Evolutionary conservation across 495 filamentous ascomycete species (phyloP).

Genomic region (Podospora pseudoanserina): DNA sequence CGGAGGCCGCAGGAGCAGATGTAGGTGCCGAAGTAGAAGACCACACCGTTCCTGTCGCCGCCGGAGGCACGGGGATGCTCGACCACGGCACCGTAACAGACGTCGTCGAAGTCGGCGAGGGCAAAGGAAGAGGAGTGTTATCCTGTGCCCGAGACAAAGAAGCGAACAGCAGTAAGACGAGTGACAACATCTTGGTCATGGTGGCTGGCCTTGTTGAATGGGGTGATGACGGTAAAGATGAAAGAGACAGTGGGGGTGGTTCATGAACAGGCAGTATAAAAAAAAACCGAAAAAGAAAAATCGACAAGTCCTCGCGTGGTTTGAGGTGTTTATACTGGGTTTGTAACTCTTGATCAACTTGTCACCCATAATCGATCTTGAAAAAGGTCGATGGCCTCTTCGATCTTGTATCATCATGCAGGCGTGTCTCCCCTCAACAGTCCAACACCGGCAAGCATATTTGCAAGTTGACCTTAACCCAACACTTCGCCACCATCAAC

Average conservation of each 20-base stretch:
- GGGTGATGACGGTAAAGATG: background rate
- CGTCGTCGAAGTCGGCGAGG: background rate
- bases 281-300: background rate
- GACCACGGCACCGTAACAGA: background rate
- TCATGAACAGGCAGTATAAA: background rate
- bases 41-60: background rate
- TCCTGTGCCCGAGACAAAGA: background rate
- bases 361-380: background rate
- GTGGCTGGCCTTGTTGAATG: background rate
- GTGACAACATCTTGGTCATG: background rate
- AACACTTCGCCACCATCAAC: background rate
- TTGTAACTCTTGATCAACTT: background rate
- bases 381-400: background rate
- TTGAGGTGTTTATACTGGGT: background rate
- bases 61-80: background rate
- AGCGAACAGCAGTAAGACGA: background rate
- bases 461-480: background rate
- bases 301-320: background rate
- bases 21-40: slow-evolving; percentile 6
- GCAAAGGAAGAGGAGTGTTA: background rate
- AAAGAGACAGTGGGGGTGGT: background rate
- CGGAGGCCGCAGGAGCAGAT: background rate
- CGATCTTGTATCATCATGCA: background rate
- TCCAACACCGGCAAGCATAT: background rate
- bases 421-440: background rate